Evolutionary conservation across 345 rosid genomes (phyloP).

Genomic region (thale cress (Arabidopsis thaliana)): TAIR10.1 NC_003070.9:12749001-12749500

Average conservation of each 20-base stretch:
- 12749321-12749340: neutral
- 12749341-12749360: neutral
- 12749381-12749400: neutral
- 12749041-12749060: constrained; percentile 57
- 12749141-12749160: constrained; percentile 89
- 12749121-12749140: constrained; percentile 81
- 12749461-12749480: constrained; percentile 70
- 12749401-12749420: neutral
- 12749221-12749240: constrained; percentile 46
- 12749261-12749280: constrained; percentile 39
- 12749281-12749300: constrained; percentile 27
- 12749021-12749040: constrained; percentile 52
- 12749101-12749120: constrained; percentile 74
- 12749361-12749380: neutral
- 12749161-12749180: constrained; percentile 97
- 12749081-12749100: constrained; percentile 62
- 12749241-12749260: constrained; percentile 51
- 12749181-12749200: constrained; percentile 62
- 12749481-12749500: constrained; percentile 70
- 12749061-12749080: constrained; percentile 57
- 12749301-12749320: neutral
- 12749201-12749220: constrained; percentile 58
- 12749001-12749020: constrained; percentile 65
- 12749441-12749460: constrained; percentile 79
- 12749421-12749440: constrained; percentile 36